These are phyloP conservation scores for Cystobasidium sp. DNA, from an alignment of 1,284 basidiomycete species.

Conservation along the genomic window DNA sequence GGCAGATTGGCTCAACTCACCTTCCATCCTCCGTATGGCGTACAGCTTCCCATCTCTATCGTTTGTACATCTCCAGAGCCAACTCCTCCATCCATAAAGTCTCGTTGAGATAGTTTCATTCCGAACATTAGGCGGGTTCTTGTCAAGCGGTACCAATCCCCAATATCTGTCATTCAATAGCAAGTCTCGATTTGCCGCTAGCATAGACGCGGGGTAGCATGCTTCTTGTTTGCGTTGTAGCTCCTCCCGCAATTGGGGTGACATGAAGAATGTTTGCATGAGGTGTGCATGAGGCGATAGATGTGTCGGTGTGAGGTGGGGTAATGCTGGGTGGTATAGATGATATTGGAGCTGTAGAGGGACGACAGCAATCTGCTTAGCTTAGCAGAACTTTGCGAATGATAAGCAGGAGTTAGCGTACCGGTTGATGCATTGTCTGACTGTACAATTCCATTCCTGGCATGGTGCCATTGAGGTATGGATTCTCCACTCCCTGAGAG, in stretches of 20 bases:
- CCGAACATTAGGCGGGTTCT: constrained; percentile 33
- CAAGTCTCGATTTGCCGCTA: constrained; percentile 23
- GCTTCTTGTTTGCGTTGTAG: constrained; percentile 81
- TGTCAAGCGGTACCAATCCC: constrained; percentile 49
- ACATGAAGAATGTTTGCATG: constrained; percentile 66
- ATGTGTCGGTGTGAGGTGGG: constrained; percentile 60
- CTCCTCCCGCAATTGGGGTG: constrained; percentile 74
- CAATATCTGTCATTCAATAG: constrained; percentile 47
- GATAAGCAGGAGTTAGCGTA: too few relatives aligned
- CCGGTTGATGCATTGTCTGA: constrained; percentile 39
- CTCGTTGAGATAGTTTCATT: constrained; percentile 5
- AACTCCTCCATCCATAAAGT: constrained; percentile 40
- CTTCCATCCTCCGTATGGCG: constrained; percentile 58
- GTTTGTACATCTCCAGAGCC: constrained; percentile 59
- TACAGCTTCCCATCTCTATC: constrained; percentile 84
- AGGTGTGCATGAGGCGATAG: constrained; percentile 54
- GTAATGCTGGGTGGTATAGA: constrained; percentile 74
- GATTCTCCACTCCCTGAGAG: neutral
- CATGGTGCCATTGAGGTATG: constrained; percentile 24
- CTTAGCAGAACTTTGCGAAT: too few relatives aligned
- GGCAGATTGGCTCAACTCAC: constrained; percentile 2
- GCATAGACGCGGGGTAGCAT: constrained; percentile 15
- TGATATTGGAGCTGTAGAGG: constrained; percentile 72
- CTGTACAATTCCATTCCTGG: constrained; percentile 21
- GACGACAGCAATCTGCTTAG: too few relatives aligned